These are phyloP conservation scores for Malus domestica DNA, from an alignment of 306 rosid species.

Conservation along the genomic window DNA sequence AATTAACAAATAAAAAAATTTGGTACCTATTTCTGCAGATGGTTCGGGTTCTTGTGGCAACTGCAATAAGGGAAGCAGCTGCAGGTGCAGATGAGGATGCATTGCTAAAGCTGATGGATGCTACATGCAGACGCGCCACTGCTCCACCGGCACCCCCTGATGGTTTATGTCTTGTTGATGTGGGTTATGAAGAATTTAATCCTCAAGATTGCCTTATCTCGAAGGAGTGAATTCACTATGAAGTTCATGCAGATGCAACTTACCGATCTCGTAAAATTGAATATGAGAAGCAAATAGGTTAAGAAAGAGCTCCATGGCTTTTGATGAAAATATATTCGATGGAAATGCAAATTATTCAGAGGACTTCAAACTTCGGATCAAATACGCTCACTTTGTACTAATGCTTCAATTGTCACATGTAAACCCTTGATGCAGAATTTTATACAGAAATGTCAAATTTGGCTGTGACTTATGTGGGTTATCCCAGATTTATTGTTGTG, in stretches of 20 bases:
- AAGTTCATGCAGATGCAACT: background rate
- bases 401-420: background rate
- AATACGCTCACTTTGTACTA: too few species aligned
- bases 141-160: conserved; percentile 96
- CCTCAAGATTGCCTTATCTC: conserved; percentile 42
- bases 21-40: conserved; percentile 43
- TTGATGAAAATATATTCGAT: background rate
- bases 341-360: conserved; percentile 3
- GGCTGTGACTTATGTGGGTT: background rate
- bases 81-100: conserved; percentile 84
- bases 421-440: background rate
- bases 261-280: background rate
- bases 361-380: background rate
- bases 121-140: conserved; percentile 89
- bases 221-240: conserved; percentile 18
- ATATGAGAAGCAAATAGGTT: background rate
- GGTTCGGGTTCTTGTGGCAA: conserved; percentile 93
- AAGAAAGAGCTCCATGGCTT: background rate
- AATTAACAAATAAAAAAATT: background rate
- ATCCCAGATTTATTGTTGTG: background rate
- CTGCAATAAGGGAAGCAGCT: conserved; percentile 88
- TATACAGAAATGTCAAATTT: background rate
- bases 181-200: conserved; percentile 74
- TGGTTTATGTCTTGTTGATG: conserved; percentile 79
- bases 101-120: conserved; percentile 69